Evolutionary conservation across 805 yeast genomes (phyloP).

Genomic region (Saccharomycopsis sp.): DNA sequence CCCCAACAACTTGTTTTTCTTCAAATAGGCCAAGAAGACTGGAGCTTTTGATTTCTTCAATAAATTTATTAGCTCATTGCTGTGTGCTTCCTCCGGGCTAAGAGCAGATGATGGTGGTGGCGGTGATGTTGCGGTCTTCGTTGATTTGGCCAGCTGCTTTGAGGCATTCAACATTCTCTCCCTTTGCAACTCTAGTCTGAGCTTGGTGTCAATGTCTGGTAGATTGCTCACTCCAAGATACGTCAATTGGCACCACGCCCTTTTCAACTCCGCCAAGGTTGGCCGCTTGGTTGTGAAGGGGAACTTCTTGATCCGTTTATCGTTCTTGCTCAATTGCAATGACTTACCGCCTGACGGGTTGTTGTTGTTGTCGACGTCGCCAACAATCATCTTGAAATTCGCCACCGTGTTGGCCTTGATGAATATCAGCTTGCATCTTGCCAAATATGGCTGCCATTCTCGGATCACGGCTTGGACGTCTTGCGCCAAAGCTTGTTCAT

Average conservation of each 20-base stretch:
- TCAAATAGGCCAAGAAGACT: constrained; percentile 51
- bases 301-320: constrained; percentile 54
- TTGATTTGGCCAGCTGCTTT: constrained; percentile 23
- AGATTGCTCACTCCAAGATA: constrained; percentile 44
- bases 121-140: constrained; percentile 15
- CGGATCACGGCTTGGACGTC: constrained; percentile 67
- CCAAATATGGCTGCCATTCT: constrained; percentile 55
- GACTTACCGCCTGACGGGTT: constrained; percentile 1
- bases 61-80: constrained; percentile 48
- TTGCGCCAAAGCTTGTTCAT: constrained; percentile 70
- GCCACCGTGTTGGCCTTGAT: constrained; percentile 72
- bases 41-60: constrained; percentile 75
- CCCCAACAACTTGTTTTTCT: constrained; percentile 35
- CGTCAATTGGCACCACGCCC: constrained; percentile 75
- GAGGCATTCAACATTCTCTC: constrained; percentile 26
- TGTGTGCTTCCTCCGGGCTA: constrained; percentile 38
- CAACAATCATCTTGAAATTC: constrained; percentile 54
- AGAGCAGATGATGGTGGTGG: constrained; percentile 11
- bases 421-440: constrained; percentile 59
- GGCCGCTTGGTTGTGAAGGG: constrained; percentile 92
- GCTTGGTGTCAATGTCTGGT: constrained; percentile 40
- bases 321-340: constrained; percentile 40
- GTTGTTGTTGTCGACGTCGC: constrained; percentile 35
- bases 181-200: constrained; percentile 23
- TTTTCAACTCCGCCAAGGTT: constrained; percentile 67